These are phyloP conservation scores for Hanseniaspora thailandica DNA, from an alignment of 805 yeast species.

Conservation along the genomic window DNA sequence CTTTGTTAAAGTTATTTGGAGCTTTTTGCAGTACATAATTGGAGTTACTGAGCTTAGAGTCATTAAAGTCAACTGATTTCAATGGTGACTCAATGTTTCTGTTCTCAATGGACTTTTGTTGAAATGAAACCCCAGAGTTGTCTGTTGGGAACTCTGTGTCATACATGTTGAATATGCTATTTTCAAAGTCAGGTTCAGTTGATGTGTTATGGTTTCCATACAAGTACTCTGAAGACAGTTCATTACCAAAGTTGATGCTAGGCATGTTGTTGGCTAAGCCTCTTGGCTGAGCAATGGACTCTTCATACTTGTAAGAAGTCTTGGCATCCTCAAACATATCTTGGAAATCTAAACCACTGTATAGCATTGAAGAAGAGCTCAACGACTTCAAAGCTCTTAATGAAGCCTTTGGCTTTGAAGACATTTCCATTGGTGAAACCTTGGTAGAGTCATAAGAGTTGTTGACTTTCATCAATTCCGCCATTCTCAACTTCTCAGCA, in stretches of 20 bases:
- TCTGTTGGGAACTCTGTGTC: not conserved
- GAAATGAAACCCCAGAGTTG: not conserved
- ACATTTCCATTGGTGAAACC: not conserved
- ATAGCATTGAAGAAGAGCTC: not conserved
- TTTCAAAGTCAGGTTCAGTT: slow-evolving; percentile 1
- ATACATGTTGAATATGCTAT: slow-evolving; percentile 9
- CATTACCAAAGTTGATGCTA: not conserved
- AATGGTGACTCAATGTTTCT: not conserved
- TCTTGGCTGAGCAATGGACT: not conserved
- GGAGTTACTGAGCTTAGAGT: not conserved
- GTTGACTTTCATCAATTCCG: not conserved
- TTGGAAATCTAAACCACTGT: not conserved
- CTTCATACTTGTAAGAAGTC: not conserved
- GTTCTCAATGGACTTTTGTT: not conserved
- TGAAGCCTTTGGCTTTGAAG: not conserved
- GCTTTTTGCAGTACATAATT: slow-evolving; percentile 9
- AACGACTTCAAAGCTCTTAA: not conserved
- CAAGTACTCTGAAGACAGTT: not conserved
- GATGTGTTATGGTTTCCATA: not conserved
- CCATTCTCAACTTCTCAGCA: not conserved
- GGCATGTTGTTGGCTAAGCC: not conserved
- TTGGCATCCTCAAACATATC: not conserved
- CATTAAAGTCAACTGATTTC: not conserved
- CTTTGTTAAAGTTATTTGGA: not conserved
- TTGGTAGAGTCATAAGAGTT: not conserved